Conservation (phyloP, 345 rosid genomes). For the Draba incana region DNA sequence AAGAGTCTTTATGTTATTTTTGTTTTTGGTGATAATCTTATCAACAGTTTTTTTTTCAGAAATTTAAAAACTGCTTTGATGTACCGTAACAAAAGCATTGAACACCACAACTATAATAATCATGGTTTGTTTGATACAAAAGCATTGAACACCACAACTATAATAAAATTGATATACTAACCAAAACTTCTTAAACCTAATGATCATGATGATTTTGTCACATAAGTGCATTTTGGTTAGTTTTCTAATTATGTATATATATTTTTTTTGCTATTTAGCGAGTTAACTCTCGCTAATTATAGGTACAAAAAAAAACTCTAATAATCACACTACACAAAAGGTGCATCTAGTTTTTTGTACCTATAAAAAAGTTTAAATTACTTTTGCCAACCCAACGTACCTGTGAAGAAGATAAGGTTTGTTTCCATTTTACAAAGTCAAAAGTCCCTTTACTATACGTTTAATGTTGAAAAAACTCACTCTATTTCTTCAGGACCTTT, state of each 20-base stretch:
- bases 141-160: not conserved
- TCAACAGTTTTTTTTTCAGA: not conserved
- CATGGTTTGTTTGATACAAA: no score
- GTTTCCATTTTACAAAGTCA: constrained; percentile 28
- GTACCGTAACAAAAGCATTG: constrained; percentile 2
- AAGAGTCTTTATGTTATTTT: not conserved
- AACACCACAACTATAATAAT: not conserved
- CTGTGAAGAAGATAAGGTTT: constrained; percentile 36
- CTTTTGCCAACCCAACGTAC: constrained; percentile 27
- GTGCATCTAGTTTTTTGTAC: not conserved
- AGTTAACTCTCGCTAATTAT: no score
- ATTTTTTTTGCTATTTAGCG: no score
- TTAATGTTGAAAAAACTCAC: constrained; percentile 7
- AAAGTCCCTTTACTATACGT: constrained; percentile 10
- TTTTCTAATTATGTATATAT: no score
- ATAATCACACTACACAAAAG: constrained; percentile 5
- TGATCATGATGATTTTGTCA: no score
- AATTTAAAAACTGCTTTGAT: not conserved
- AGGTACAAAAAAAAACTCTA: no score
- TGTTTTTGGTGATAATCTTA: not conserved
- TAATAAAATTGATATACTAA: not conserved
- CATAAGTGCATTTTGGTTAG: no score
- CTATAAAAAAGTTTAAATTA: not conserved
- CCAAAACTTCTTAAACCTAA: no score
- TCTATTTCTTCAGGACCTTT: constrained; percentile 18